phyloP scores from a whole-genome alignment of 2,329 filamentous ascomycete species.

The Aspergillus luchuensis region DNA sequence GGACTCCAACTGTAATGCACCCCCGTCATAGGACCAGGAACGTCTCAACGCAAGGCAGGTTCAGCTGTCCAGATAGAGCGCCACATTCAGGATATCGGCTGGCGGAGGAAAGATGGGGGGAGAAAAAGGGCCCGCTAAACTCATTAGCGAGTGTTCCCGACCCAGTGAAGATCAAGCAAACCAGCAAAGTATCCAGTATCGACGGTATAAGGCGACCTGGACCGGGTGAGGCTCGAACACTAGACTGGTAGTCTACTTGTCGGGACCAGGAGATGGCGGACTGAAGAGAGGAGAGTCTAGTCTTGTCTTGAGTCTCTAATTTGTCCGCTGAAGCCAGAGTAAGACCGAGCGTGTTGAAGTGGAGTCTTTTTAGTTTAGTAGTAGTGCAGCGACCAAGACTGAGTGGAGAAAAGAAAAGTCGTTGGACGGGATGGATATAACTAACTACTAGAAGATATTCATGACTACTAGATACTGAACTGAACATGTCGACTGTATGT shows the following conservation, averaged over 20 bases:
- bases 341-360: neutral
- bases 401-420: neutral
- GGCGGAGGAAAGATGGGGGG: conserved; percentile 7
- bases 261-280: neutral
- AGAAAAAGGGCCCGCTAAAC: conserved; percentile 21
- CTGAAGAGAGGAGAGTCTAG: neutral
- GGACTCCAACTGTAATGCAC: conserved; percentile 4
- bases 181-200: neutral
- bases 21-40: conserved; percentile 21
- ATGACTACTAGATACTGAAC: too few relatives aligned
- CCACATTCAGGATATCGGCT: conserved; percentile 21
- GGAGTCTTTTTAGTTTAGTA: neutral
- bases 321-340: neutral
- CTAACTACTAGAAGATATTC: too few relatives aligned
- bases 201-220: conserved; percentile 6
- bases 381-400: neutral
- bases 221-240: conserved; percentile 4
- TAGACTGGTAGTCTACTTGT: neutral
- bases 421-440: neutral
- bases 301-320: neutral
- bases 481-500: too few relatives aligned
- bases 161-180: too few relatives aligned
- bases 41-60: conserved; percentile 20
- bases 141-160: conserved; percentile 16
- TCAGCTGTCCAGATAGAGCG: conserved; percentile 27